These are phyloP conservation scores for Colletotrichum tanaceti DNA, from an alignment of 2,329 filamentous ascomycete genomes.

Conservation along the genomic window DNA sequence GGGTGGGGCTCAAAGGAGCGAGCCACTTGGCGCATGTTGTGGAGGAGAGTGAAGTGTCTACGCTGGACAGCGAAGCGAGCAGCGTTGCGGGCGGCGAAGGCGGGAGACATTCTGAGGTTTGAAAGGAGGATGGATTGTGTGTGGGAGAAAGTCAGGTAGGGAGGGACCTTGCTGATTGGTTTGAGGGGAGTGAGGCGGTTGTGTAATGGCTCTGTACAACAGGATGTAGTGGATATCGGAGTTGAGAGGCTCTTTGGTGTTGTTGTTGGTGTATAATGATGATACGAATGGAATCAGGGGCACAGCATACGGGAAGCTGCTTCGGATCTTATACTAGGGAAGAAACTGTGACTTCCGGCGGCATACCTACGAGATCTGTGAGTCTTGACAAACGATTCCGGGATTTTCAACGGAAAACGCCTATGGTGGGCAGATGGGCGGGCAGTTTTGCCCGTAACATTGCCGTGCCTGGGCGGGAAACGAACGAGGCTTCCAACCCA, in stretches of 20 bases:
- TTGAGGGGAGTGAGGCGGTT: constrained; percentile 21
- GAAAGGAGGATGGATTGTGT: constrained; percentile 21
- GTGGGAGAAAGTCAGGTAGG: constrained; percentile 6
- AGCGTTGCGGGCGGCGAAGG: constrained; percentile 50
- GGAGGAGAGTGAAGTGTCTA: constrained; percentile 52
- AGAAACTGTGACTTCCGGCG: constrained; percentile 2
- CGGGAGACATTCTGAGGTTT: constrained; percentile 47
- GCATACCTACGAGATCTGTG: constrained; percentile 31
- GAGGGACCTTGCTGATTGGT: constrained; percentile 30
- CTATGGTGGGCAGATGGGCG: constrained; percentile 41
- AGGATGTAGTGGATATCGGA: constrained; percentile 34
- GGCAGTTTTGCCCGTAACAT: constrained; percentile 40
- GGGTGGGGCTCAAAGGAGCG: constrained; percentile 54
- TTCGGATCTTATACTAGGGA: constrained; percentile 40
- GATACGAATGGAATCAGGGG: constrained; percentile 32
- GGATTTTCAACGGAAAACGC: constrained; percentile 35
- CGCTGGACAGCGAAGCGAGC: constrained; percentile 43
- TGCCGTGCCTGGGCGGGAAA: constrained; percentile 36
- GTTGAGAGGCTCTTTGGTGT: constrained; percentile 34
- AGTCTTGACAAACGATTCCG: constrained; percentile 26
- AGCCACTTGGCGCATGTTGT: constrained; percentile 50
- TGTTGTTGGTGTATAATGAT: constrained; percentile 35
- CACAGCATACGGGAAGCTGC: constrained; percentile 36
- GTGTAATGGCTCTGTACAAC: constrained; percentile 31
- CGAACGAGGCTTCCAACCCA: constrained; percentile 31